Percentiles rank a stretch among this genome's conserved stretches.
Conservation (phyloP, 148 eudicot genomes). For the Mesembryanthemum crystallinum region DNA sequence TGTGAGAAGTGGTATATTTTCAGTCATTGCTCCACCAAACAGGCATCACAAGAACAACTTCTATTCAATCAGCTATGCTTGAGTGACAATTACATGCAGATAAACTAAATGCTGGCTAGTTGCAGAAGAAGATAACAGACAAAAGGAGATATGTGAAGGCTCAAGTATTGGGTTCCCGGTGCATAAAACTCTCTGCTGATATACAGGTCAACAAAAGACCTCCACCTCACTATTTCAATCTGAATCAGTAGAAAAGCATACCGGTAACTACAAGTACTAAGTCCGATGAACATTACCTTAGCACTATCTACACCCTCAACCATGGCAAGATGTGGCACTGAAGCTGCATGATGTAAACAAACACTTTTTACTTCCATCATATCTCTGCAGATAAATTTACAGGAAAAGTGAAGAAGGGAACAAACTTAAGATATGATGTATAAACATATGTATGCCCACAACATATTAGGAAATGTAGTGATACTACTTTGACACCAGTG, state of each 20-base stretch:
- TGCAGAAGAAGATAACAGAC: too few relatives aligned
- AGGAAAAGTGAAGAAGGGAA: not conserved
- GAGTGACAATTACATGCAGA: too few relatives aligned
- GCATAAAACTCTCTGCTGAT: not conserved
- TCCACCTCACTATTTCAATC: not conserved
- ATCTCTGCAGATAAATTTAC: not conserved
- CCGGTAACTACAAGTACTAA: not conserved
- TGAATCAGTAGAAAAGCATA: not conserved
- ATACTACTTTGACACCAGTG: not conserved
- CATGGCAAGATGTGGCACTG: slow-evolving; percentile 85
- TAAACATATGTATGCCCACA: not conserved
- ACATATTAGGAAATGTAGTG: not conserved
- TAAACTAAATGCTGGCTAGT: too few relatives aligned
- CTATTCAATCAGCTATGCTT: not conserved
- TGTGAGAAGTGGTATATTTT: not conserved
- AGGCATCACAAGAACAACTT: not conserved
- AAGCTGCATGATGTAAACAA: slow-evolving; percentile 53
- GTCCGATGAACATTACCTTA: slow-evolving; percentile 49
- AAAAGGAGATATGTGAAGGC: too few relatives aligned
- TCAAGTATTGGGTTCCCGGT: too few relatives aligned
- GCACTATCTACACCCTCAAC: slow-evolving; percentile 83
- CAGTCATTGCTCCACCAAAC: not conserved
- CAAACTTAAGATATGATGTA: not conserved
- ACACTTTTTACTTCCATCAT: not conserved
- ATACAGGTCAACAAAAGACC: not conserved